A percentile compares a stretch with the other conserved stretches of the same genome.
Evolutionary conservation across 2,329 filamentous ascomycete genomes (phyloP).

Genomic region (Cladosporium sp.): DNA sequence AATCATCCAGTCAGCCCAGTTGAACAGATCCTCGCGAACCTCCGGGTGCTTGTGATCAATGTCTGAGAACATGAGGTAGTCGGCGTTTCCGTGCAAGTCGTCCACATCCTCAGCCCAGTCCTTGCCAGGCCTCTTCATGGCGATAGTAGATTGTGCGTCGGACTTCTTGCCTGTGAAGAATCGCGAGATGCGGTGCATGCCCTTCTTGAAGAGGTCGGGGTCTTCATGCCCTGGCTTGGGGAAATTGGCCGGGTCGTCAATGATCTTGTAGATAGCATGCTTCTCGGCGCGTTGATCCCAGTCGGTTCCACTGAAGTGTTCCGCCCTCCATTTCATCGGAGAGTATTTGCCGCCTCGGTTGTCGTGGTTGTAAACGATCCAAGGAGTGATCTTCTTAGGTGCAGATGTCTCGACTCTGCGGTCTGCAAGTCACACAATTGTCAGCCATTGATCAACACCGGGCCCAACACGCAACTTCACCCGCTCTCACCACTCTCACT

Average conservation of each 20-base stretch:
- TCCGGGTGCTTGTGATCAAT: conserved; percentile 65
- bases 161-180: conserved; percentile 23
- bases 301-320: conserved; percentile 69
- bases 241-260: conserved; percentile 43
- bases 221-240: conserved; percentile 30
- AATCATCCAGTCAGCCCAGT: conserved; percentile 69
- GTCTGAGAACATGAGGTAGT: conserved; percentile 73
- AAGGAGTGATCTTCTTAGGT: conserved; percentile 64
- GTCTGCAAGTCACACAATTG: conserved; percentile 38
- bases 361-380: conserved; percentile 67
- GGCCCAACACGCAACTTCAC: background rate
- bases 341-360: conserved; percentile 61
- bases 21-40: conserved; percentile 63
- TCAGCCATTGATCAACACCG: background rate
- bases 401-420: conserved; percentile 56
- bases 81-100: conserved; percentile 64
- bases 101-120: conserved; percentile 64
- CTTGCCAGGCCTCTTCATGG: conserved; percentile 48
- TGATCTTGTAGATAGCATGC: conserved; percentile 65
- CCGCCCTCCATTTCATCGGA: conserved; percentile 62
- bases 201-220: conserved; percentile 22
- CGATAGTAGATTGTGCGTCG: conserved; percentile 6
- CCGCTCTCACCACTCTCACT: background rate
- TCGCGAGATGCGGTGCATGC: conserved; percentile 28
- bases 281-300: conserved; percentile 59